Base-by-base conservation (phyloP, 768 basidiomycete genomes). In the Hericium rajendrae region DNA sequence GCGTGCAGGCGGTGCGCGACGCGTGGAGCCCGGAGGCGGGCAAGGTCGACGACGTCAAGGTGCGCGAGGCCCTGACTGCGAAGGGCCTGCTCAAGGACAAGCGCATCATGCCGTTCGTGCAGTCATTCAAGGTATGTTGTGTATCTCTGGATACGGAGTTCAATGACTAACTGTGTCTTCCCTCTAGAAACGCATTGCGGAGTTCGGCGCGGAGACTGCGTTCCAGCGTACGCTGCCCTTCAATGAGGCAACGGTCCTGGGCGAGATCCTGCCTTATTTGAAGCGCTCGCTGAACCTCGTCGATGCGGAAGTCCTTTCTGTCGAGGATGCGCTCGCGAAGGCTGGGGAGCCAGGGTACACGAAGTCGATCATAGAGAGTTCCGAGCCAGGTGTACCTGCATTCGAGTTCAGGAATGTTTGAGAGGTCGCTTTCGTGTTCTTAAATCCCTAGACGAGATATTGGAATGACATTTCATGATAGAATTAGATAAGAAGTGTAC, bases 71-170 rank as follows among this genome's bases (percentile, higher is more conserved):
- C 62, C 68, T 98, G 68, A 78, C 77, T 9, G 76, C 81, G 67
- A 78, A 76, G 20, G 93, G 91, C 4, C 68, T 97, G 69, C 85
- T 94, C 73, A 97, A 97, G 79, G 93, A 98, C 74, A 98, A 98
- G 76, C 82, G 85, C 46, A 80, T 80, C 43, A 98, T 97, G 95
- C 94, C 94, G 6, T 97, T 95, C 73, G 82, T 94, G 49, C 90
- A 95, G 58, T 73, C 78, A 32, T 89, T 97, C 84, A 94, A 97
- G 85, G 95, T 94, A 54, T 39, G 76, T 62, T 8, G 18, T 18
- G 16, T 2, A 20, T 52, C 15, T 46, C 16, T 6, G 41, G 20
- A 15, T 1, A 43, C 6, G 41, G 41, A 2, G 13, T 43, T 12
- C 41, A 16, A 15, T 16, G 16, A 60, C 8, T 32, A n/a, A 20